These are phyloP conservation scores for Botryotinia convoluta DNA, from an alignment of 2,329 filamentous ascomycete genomes.

Conservation along the genomic window DNA sequence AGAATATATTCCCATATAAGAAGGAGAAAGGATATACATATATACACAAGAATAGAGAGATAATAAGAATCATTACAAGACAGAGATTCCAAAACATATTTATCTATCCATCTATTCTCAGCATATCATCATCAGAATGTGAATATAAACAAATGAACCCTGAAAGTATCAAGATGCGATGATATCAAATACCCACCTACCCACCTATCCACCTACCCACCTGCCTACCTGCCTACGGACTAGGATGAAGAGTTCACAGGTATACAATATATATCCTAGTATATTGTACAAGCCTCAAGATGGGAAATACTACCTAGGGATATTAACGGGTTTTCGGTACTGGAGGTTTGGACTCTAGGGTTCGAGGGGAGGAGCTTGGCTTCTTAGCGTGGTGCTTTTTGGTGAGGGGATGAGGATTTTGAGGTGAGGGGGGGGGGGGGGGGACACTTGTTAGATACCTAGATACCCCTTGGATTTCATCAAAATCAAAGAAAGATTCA, in stretches of 20 bases:
- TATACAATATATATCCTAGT: not conserved
- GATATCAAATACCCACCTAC: not conserved
- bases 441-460: too few species aligned
- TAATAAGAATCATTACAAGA: not conserved
- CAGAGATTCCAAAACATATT: not conserved
- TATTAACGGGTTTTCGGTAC: not conserved
- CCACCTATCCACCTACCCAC: not conserved
- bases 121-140: not conserved
- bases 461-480: too few species aligned
- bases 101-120: not conserved
- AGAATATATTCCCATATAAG: not conserved
- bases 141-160: not conserved
- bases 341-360: not conserved
- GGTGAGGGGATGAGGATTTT: too few species aligned
- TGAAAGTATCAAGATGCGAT: not conserved
- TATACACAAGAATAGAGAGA: not conserved
- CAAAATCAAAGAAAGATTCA: too few species aligned
- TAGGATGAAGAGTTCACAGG: not conserved
- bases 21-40: not conserved
- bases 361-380: not conserved
- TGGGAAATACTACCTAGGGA: not conserved
- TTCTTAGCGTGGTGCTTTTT: not conserved
- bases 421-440: too few species aligned
- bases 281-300: not conserved
- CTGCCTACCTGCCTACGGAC: not conserved